Percentiles rank a stretch among this genome's conserved stretches.
Conservation (phyloP, 345 rosid species). For the Corchorus capsularis region DNA sequence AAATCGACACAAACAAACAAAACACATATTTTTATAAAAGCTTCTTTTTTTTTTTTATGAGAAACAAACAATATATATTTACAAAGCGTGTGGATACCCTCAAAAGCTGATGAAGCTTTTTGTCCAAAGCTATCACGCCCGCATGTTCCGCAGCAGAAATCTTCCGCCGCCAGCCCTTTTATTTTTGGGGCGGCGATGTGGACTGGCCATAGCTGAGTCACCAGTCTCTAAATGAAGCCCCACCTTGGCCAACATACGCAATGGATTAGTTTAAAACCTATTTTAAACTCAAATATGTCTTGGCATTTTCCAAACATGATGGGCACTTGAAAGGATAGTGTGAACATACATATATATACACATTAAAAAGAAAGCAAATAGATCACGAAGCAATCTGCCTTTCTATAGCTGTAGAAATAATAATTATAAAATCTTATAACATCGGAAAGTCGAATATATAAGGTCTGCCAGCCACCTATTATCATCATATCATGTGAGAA, state of each 20-base stretch:
- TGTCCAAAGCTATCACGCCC: background rate
- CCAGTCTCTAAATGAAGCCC: background rate
- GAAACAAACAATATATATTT: no score
- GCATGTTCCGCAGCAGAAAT: background rate
- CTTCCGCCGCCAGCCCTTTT: background rate
- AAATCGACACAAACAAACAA: no score
- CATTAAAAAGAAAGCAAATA: no score
- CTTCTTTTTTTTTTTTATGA: no score
- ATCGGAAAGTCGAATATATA: background rate
- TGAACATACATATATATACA: background rate
- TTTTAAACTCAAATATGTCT: background rate
- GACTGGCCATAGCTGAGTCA: background rate
- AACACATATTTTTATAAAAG: no score
- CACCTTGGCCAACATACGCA: background rate
- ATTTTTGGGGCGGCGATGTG: background rate
- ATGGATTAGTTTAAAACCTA: background rate
- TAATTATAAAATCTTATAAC: background rate
- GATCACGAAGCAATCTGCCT: no score
- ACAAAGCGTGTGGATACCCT: no score
- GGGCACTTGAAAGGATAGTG: background rate
- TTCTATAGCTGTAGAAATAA: no score
- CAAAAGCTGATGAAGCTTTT: background rate
- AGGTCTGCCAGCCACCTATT: background rate
- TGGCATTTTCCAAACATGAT: background rate
- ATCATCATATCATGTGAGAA: background rate